A percentile compares a stretch with the other conserved stretches of the same genome.
These are phyloP conservation scores for Skeletonema potamos DNA, from an alignment of 108 stramenopile species.

Conservation along the genomic window DNA sequence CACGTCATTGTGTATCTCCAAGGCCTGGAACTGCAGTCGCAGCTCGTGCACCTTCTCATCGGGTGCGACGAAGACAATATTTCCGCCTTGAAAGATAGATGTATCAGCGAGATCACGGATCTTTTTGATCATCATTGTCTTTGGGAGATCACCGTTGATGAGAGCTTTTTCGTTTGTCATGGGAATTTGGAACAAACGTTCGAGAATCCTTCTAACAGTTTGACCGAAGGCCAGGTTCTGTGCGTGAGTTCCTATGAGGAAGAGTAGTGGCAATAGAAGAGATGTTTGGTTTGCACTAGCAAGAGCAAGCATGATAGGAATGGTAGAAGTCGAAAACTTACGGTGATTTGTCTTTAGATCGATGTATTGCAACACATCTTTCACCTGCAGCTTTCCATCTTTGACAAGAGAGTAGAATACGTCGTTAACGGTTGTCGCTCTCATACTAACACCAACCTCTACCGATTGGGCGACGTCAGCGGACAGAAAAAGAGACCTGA, in stretches of 20 bases:
- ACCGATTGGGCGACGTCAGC: slow-evolving; percentile 12
- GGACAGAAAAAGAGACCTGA: background rate
- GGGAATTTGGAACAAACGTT: slow-evolving; percentile 2
- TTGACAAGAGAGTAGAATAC: slow-evolving; percentile 5
- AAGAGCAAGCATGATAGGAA: background rate
- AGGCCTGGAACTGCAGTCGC: background rate
- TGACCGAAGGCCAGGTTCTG: slow-evolving; percentile 13
- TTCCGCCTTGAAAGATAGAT: background rate
- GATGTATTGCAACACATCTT: slow-evolving; percentile 9
- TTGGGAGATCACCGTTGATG: slow-evolving; percentile 4
- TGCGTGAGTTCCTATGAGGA: slow-evolving; percentile 2
- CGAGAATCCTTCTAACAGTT: slow-evolving; percentile 1
- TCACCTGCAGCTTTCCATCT: slow-evolving; percentile 7
- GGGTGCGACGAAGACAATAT: slow-evolving; percentile 15
- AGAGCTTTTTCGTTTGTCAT: background rate
- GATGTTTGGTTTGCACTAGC: background rate
- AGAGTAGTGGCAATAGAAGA: background rate
- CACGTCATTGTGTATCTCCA: slow-evolving; percentile 16
- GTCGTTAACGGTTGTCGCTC: slow-evolving; percentile 4
- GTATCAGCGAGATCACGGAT: slow-evolving; percentile 4
- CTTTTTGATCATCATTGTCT: background rate
- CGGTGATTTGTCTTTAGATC: slow-evolving; percentile 7
- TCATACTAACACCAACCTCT: slow-evolving; percentile 12
- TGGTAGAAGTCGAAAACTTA: background rate
- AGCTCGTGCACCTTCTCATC: slow-evolving; percentile 13